Percentiles rank a stretch among this genome's conserved stretches.
These are phyloP conservation scores for Lactarius sanguifluus DNA, from an alignment of 768 basidiomycete species.

Conservation along the genomic window DNA sequence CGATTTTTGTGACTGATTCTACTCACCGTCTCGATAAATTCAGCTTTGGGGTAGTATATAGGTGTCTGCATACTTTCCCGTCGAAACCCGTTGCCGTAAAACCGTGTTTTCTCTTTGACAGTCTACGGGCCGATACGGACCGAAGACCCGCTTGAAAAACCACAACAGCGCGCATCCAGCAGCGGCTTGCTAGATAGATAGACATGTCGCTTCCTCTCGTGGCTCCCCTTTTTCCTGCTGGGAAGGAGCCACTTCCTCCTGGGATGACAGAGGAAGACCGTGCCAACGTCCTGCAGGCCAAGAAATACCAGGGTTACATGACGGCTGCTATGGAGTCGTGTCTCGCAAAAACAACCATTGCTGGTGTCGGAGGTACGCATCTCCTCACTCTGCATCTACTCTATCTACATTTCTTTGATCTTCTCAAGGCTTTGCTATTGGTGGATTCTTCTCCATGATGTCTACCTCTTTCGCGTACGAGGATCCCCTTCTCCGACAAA, in stretches of 20 bases:
- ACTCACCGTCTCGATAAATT: slow-evolving; percentile 85
- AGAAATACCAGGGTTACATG: slow-evolving; percentile 78
- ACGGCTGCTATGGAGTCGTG: slow-evolving; percentile 80
- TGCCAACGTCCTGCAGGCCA: slow-evolving; percentile 58
- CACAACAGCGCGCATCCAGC: neutral
- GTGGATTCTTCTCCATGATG: slow-evolving; percentile 97
- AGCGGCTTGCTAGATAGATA: neutral
- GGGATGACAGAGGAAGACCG: slow-evolving; percentile 83
- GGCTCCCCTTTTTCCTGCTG: slow-evolving; percentile 78
- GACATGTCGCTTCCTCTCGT: slow-evolving; percentile 40
- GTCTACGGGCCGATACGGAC: neutral
- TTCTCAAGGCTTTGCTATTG: slow-evolving; percentile 77
- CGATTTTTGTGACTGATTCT: neutral
- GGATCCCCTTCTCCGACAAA: slow-evolving; percentile 77
- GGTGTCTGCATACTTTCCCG: slow-evolving; percentile 57
- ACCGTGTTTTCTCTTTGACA: neutral
- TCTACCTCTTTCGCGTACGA: slow-evolving; percentile 93
- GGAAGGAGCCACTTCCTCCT: slow-evolving; percentile 84
- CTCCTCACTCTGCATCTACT: neutral
- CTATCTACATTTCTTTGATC: slow-evolving; percentile 9
- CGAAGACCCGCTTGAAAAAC: neutral
- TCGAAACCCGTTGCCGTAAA: neutral
- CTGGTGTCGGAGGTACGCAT: slow-evolving; percentile 77
- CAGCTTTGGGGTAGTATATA: slow-evolving; percentile 75
- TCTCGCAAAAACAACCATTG: slow-evolving; percentile 74